Conservation (phyloP, 1,284 basidiomycete species). For the Tilletia indica region DNA sequence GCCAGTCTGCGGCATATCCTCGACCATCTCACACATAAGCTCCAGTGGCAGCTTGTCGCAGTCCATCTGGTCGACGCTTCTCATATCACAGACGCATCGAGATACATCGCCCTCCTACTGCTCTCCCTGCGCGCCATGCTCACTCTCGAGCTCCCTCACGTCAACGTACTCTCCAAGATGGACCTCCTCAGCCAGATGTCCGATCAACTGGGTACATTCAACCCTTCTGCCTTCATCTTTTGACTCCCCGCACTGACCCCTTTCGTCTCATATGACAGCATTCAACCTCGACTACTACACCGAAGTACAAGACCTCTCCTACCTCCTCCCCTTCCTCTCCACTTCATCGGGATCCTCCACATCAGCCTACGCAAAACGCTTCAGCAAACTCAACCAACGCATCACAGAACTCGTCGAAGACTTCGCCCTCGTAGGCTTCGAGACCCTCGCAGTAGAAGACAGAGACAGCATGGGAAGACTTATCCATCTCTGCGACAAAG, state of each 20-base stretch:
- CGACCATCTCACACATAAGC: conserved; percentile 71
- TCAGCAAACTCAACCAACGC: conserved; percentile 80
- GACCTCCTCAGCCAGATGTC: conserved; percentile 68
- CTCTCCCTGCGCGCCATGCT: conserved; percentile 93
- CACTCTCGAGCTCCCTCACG: conserved; percentile 92
- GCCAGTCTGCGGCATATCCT: conserved; percentile 64
- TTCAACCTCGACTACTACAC: conserved; percentile 98
- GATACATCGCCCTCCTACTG: conserved; percentile 89
- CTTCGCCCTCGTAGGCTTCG: conserved; percentile 89
- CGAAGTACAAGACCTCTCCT: conserved; percentile 90
- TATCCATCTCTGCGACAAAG: conserved; percentile 48
- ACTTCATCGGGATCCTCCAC: conserved; percentile 63
- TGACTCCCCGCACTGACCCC: background rate
- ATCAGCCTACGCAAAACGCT: conserved; percentile 2
- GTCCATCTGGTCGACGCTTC: conserved; percentile 95
- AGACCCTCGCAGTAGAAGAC: conserved; percentile 73
- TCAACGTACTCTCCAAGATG: conserved; percentile 95
- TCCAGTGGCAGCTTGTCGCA: conserved; percentile 69
- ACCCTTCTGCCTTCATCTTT: background rate
- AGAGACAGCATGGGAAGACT: conserved; percentile 50
- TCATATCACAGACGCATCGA: conserved; percentile 91
- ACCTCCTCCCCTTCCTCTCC: conserved; percentile 73
- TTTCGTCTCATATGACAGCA: conserved; percentile 61
- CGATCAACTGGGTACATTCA: conserved; percentile 19
- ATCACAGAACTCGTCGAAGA: conserved; percentile 91